These are phyloP conservation scores for Dactylella cylindrospora DNA, from an alignment of 2,329 filamentous ascomycete species.

Conservation along the genomic window DNA sequence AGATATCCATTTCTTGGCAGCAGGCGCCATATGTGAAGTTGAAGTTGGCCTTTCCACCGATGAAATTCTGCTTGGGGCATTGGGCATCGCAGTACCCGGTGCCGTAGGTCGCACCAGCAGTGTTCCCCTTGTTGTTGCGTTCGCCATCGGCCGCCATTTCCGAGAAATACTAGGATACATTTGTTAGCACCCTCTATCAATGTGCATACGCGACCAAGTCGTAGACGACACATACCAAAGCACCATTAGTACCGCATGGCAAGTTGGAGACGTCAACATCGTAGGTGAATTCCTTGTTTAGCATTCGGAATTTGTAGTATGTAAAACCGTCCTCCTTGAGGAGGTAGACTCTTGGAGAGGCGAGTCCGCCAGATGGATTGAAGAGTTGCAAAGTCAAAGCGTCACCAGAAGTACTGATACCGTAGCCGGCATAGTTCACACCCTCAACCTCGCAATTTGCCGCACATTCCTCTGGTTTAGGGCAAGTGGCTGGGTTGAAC, in stretches of 20 bases:
- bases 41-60: conserved; percentile 51
- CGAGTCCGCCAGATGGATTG: conserved; percentile 47
- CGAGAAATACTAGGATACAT: conserved; percentile 49
- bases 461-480: conserved; percentile 57
- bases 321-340: conserved; percentile 54
- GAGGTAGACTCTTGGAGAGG: conserved; percentile 55
- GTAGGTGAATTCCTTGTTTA: conserved; percentile 55
- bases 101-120: conserved; percentile 57
- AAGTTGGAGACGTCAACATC: conserved; percentile 54
- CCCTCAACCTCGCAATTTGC: conserved; percentile 61
- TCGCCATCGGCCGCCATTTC: conserved; percentile 52
- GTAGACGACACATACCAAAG: conserved; percentile 44
- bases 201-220: neutral
- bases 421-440: conserved; percentile 56
- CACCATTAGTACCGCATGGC: conserved; percentile 53
- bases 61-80: conserved; percentile 52
- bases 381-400: conserved; percentile 50
- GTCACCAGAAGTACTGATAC: conserved; percentile 53
- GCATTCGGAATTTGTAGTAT: conserved; percentile 55
- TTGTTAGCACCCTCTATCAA: too few relatives aligned
- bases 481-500: conserved; percentile 52
- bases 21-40: conserved; percentile 57
- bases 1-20: conserved; percentile 62
- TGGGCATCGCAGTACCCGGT: conserved; percentile 57
- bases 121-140: conserved; percentile 49